These are phyloP conservation scores for Amaranthus hypochondriacus DNA, from an alignment of 148 eudicot species.

Conservation along the genomic window DNA sequence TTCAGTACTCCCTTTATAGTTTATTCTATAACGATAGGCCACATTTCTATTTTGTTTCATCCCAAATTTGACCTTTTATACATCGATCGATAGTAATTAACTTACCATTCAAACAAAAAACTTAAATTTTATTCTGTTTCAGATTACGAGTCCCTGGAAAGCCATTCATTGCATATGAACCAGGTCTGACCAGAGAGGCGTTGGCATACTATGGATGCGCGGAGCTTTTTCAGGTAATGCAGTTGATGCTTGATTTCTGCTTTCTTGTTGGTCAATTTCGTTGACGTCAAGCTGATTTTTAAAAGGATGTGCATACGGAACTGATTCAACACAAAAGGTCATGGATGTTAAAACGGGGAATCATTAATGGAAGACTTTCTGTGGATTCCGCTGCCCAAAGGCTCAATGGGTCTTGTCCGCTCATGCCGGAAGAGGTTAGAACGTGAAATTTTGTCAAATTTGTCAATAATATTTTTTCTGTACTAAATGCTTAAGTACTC, in stretches of 20 bases:
- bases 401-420: slow-evolving; percentile 77
- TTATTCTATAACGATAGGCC: not conserved
- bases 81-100: no score
- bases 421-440: slow-evolving; percentile 89
- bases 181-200: slow-evolving; percentile 91
- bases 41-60: no score
- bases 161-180: slow-evolving; percentile 88
- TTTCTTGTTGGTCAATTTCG: not conserved
- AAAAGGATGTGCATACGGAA: slow-evolving; percentile 88
- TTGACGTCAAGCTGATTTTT: not conserved
- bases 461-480: not conserved
- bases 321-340: slow-evolving; percentile 86
- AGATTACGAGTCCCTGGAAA: slow-evolving; percentile 62
- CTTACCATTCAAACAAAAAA: no score
- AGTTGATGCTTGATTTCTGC: not conserved
- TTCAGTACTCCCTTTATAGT: not conserved
- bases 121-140: slow-evolving; percentile 2
- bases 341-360: slow-evolving; percentile 92
- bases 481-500: not conserved
- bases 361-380: slow-evolving; percentile 75
- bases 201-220: slow-evolving; percentile 93
- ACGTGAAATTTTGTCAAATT: not conserved
- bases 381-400: slow-evolving; percentile 71
- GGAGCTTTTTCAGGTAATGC: slow-evolving; percentile 85
- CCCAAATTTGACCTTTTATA: no score